A percentile compares a stretch with the other conserved stretches of the same genome.
These are phyloP conservation scores for Metarhizium brunneum DNA, from an alignment of 2,329 filamentous ascomycete species.

Conservation along the genomic window DNA sequence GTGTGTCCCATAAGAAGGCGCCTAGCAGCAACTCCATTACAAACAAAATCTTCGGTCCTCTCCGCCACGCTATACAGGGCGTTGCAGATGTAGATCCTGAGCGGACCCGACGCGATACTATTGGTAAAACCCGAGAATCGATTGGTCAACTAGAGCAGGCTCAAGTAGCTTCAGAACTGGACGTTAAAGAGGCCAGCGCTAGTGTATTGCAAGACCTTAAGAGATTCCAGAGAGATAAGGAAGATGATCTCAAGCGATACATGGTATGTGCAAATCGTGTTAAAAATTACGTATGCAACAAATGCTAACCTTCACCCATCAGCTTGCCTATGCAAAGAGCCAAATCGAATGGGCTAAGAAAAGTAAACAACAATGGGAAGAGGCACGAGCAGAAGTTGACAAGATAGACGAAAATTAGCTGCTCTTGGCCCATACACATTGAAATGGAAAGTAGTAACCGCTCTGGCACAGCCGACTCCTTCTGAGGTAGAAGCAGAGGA, in stretches of 20 bases:
- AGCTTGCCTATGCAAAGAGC: conserved; percentile 87
- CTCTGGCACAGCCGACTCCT: not conserved
- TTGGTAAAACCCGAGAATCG: conserved; percentile 89
- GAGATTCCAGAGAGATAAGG: conserved; percentile 90
- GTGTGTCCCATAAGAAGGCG: conserved; percentile 61
- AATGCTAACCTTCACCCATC: conserved; percentile 13
- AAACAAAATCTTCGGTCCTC: conserved; percentile 85
- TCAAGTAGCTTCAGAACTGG: conserved; percentile 75
- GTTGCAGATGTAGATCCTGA: conserved; percentile 96
- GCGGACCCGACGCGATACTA: conserved; percentile 80
- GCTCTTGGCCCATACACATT: not conserved
- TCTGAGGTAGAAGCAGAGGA: not conserved
- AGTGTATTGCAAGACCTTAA: conserved; percentile 85
- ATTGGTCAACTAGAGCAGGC: conserved; percentile 84
- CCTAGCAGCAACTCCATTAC: conserved; percentile 86
- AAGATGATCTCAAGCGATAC: conserved; percentile 84
- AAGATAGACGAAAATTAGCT: conserved; percentile 64
- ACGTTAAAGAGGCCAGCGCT: conserved; percentile 85
- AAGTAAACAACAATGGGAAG: conserved; percentile 83
- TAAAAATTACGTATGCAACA: not conserved
- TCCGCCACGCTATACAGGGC: conserved; percentile 91
- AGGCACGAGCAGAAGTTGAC: conserved; percentile 75
- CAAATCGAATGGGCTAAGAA: conserved; percentile 93
- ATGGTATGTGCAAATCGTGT: conserved; percentile 59
- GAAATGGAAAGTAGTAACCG: not conserved